Percentiles rank a stretch among this genome's conserved stretches.
Evolutionary conservation across 192 early-diverging fungal genomes (phyloP).

Genomic region (Mycoemilia scoparia): DNA sequence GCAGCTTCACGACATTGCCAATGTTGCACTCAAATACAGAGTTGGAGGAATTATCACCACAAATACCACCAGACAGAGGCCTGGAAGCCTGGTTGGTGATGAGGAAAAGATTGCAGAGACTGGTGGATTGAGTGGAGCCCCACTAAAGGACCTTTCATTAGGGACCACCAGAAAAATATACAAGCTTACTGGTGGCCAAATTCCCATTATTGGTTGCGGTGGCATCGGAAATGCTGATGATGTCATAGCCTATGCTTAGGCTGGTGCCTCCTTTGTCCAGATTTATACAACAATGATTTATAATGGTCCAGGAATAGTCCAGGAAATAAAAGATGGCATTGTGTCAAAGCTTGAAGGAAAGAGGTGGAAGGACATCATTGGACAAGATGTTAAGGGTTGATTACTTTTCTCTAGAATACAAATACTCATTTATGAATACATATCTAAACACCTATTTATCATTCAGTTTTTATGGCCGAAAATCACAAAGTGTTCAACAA

Average conservation of each 20-base stretch:
- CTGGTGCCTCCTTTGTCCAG: constrained; percentile 69
- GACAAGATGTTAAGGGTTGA: constrained; percentile 15
- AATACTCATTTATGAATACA: too few relatives aligned
- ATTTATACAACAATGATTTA: constrained; percentile 61
- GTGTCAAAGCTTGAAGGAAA: constrained; percentile 45
- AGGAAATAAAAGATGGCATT: constrained; percentile 61
- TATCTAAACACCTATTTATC: too few relatives aligned
- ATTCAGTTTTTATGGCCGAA: too few relatives aligned
- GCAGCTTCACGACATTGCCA: constrained; percentile 65
- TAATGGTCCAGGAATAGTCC: constrained; percentile 60
- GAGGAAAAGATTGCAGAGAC: constrained; percentile 25
- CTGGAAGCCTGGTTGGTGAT: constrained; percentile 31
- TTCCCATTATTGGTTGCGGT: constrained; percentile 79
- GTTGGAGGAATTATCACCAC: constrained; percentile 76
- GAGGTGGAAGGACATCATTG: constrained; percentile 45
- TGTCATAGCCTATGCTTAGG: constrained; percentile 56
- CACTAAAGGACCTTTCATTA: constrained; percentile 56
- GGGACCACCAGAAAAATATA: constrained; percentile 53
- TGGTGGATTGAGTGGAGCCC: constrained; percentile 71
- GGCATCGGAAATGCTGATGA: constrained; percentile 61
- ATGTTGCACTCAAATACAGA: constrained; percentile 43
- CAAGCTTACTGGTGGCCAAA: constrained; percentile 44
- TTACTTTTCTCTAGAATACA: too few relatives aligned
- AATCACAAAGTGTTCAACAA: too few relatives aligned
- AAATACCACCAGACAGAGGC: constrained; percentile 74